phyloP scores from a whole-genome alignment of 345 rosid genomes.

The Populus ilicifolia region DNA sequence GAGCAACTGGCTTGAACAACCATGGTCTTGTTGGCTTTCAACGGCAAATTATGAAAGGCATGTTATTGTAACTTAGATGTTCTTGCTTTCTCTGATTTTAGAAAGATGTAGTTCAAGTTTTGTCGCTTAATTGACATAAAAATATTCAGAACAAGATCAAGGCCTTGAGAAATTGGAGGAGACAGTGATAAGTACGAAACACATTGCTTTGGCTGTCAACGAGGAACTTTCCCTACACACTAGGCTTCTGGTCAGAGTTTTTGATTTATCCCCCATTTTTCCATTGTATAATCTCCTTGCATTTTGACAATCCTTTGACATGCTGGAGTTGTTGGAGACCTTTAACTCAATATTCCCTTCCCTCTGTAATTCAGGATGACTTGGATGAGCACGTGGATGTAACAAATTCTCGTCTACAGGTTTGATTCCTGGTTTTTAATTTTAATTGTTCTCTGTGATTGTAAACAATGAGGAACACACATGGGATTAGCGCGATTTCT shows the following conservation, averaged over 20 bases:
- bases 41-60: constrained; percentile 85
- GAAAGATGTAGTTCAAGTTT: not conserved
- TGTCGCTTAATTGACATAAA: constrained; percentile 6
- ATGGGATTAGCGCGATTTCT: not conserved
- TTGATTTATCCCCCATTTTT: not conserved
- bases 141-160: constrained; percentile 88
- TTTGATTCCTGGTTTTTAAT: constrained; percentile 11
- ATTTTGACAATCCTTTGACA: not conserved
- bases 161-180: constrained; percentile 92
- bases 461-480: not conserved
- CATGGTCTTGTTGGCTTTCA: constrained; percentile 85
- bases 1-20: constrained; percentile 71
- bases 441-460: not conserved
- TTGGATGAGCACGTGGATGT: constrained; percentile 86
- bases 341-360: not conserved
- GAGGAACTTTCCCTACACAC: constrained; percentile 88
- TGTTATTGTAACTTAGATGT: constrained; percentile 20
- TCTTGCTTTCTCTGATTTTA: not conserved
- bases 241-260: constrained; percentile 65
- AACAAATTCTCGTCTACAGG: constrained; percentile 82
- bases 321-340: not conserved
- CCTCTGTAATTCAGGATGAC: constrained; percentile 64
- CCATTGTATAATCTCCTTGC: not conserved
- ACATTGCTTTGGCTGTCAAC: constrained; percentile 79
- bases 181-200: constrained; percentile 82